Evolutionary conservation across 306 rosid genomes (phyloP).

Genomic region (Cicer bijugum): DNA sequence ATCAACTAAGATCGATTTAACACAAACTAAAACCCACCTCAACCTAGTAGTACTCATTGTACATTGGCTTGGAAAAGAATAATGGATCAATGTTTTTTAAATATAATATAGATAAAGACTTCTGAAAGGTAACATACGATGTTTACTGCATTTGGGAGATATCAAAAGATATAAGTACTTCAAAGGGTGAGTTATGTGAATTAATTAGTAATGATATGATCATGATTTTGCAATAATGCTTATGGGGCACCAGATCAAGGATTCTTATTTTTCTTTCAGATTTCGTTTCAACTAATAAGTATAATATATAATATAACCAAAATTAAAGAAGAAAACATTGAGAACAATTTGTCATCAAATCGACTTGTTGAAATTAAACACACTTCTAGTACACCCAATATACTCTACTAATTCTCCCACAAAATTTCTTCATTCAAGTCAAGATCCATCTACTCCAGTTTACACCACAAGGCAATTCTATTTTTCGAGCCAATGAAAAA

Average conservation of each 20-base stretch:
- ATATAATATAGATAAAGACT: background rate
- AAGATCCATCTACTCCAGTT: background rate
- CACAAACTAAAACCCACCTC: background rate
- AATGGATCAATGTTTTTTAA: constrained; percentile 3
- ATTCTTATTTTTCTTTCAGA: constrained; percentile 8
- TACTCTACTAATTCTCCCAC: background rate
- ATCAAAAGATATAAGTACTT: constrained; percentile 37
- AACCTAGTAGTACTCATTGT: constrained; percentile 16
- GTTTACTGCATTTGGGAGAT: constrained; percentile 51
- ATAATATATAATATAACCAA: background rate
- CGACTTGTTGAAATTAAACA: background rate
- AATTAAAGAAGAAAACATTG: constrained; percentile 1
- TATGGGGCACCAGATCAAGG: background rate
- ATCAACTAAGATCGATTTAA: background rate
- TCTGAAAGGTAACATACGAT: background rate
- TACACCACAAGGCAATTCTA: no score
- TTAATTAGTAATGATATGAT: constrained; percentile 12
- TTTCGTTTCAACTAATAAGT: background rate
- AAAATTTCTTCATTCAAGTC: background rate
- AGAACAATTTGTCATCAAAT: background rate
- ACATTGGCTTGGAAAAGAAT: background rate
- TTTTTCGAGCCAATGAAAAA: no score
- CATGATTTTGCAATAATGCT: constrained; percentile 18
- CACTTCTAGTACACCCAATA: background rate
- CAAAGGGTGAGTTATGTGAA: background rate